These are phyloP conservation scores for Pseudogymnoascus sp. DNA, from an alignment of 2,329 filamentous ascomycete species.

Conservation along the genomic window DNA sequence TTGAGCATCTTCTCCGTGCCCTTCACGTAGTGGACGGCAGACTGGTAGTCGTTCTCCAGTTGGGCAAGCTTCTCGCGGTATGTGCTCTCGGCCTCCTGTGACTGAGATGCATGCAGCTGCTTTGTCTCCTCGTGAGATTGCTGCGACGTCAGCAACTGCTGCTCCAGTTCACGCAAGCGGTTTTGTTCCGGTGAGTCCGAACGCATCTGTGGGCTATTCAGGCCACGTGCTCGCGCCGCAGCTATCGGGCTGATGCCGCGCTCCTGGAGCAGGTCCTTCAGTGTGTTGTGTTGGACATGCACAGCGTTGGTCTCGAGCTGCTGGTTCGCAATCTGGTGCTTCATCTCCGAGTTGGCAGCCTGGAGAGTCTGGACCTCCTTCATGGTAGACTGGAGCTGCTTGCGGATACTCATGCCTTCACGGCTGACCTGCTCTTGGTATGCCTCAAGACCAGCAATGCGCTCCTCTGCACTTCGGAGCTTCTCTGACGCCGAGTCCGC, in stretches of 20 bases:
- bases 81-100: conserved; percentile 76
- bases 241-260: conserved; percentile 74
- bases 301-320: conserved; percentile 92
- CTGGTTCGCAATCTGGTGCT: conserved; percentile 72
- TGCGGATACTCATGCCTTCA: conserved; percentile 79
- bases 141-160: conserved; percentile 68
- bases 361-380: conserved; percentile 77
- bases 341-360: conserved; percentile 70
- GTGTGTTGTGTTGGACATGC: conserved; percentile 79
- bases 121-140: conserved; percentile 83
- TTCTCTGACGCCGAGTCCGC: conserved; percentile 82
- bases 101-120: conserved; percentile 63
- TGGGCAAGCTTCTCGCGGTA: conserved; percentile 91
- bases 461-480: conserved; percentile 84
- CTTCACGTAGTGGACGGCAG: conserved; percentile 94
- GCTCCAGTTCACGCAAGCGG: conserved; percentile 76
- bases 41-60: conserved; percentile 94
- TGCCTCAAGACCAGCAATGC: conserved; percentile 89
- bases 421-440: conserved; percentile 96
- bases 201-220: conserved; percentile 64
- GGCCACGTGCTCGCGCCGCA: conserved; percentile 58
- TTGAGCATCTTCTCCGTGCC: conserved; percentile 99
- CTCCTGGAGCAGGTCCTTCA: conserved; percentile 87
- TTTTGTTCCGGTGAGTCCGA: conserved; percentile 71
- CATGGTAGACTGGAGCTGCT: conserved; percentile 78